phyloP scores from a whole-genome alignment of 495 filamentous ascomycete species.

The Penicillium longicatenatum region DNA sequence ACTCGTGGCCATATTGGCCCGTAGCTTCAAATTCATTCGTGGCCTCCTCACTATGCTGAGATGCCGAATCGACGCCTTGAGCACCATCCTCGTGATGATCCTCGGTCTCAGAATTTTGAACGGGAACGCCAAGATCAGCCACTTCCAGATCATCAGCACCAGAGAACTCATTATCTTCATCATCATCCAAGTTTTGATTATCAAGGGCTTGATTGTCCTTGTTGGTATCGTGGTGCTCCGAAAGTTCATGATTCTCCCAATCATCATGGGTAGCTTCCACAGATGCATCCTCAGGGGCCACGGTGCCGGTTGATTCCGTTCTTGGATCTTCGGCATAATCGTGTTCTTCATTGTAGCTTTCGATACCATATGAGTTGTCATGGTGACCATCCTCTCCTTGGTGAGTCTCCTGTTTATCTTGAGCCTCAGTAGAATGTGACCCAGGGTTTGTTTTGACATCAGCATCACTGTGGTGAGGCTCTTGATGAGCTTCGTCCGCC shows the following conservation, averaged over 20 bases:
- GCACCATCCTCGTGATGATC: neutral
- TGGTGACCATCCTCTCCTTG: neutral
- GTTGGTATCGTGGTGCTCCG: slow-evolving; percentile 15
- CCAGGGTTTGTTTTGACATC: neutral
- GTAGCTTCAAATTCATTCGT: slow-evolving; percentile 17
- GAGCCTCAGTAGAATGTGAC: neutral
- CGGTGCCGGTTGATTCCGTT: slow-evolving; percentile 37
- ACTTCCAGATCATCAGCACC: slow-evolving; percentile 16
- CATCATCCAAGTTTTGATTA: slow-evolving; percentile 13
- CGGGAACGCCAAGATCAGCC: slow-evolving; percentile 18
- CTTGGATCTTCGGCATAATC: slow-evolving; percentile 34
- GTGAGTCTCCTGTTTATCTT: neutral
- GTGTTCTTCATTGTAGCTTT: slow-evolving; percentile 17
- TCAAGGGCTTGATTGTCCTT: slow-evolving; percentile 13
- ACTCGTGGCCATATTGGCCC: slow-evolving; percentile 16
- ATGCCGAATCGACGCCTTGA: neutral
- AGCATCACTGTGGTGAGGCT: neutral
- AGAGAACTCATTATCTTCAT: slow-evolving; percentile 4
- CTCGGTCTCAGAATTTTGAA: slow-evolving; percentile 17
- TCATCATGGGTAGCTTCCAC: slow-evolving; percentile 5
- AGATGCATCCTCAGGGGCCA: slow-evolving; percentile 24
- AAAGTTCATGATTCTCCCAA: neutral
- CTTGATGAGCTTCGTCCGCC: neutral
- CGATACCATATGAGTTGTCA: neutral
- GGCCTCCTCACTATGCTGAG: slow-evolving; percentile 4